These are phyloP conservation scores for Hortaea werneckii DNA, from an alignment of 2,329 filamentous ascomycete genomes.

Conservation along the genomic window DNA sequence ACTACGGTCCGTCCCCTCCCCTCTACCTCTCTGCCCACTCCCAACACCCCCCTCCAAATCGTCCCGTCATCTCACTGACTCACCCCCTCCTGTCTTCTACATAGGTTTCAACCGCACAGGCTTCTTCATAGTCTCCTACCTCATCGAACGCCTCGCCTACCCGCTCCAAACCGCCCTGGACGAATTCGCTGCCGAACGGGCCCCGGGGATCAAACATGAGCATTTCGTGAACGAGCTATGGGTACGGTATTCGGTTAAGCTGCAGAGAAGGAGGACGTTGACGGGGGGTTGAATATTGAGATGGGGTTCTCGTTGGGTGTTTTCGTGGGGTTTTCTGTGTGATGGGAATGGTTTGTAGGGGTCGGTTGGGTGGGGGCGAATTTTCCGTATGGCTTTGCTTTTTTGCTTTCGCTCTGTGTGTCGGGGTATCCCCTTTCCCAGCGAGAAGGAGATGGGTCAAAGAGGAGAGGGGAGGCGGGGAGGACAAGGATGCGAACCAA, in stretches of 20 bases:
- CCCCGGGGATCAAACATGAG: slow-evolving; percentile 77
- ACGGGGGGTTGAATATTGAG: slow-evolving; percentile 1
- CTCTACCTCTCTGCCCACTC: neutral
- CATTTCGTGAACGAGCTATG: slow-evolving; percentile 81
- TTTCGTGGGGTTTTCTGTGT: neutral
- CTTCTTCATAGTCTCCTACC: slow-evolving; percentile 79
- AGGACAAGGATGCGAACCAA: too few relatives aligned
- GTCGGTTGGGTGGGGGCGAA: neutral
- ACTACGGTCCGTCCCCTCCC: slow-evolving; percentile 40
- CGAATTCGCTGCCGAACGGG: slow-evolving; percentile 60
- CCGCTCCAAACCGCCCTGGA: slow-evolving; percentile 67
- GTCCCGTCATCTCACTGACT: too few relatives aligned
- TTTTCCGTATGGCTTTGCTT: neutral
- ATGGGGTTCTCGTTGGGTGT: neutral
- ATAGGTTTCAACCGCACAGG: slow-evolving; percentile 82
- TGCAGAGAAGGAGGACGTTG: slow-evolving; percentile 11
- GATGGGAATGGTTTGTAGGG: neutral
- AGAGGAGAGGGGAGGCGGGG: too few relatives aligned
- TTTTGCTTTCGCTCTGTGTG: neutral
- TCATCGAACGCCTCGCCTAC: slow-evolving; percentile 71
- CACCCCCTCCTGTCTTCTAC: neutral
- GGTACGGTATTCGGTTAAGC: slow-evolving; percentile 54
- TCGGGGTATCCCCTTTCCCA: too few relatives aligned
- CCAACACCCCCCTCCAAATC: neutral
- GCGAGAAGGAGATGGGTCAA: too few relatives aligned